Base-by-base conservation (phyloP, 2,329 filamentous ascomycete genomes). In the Incumbomyces lentus region DNA sequence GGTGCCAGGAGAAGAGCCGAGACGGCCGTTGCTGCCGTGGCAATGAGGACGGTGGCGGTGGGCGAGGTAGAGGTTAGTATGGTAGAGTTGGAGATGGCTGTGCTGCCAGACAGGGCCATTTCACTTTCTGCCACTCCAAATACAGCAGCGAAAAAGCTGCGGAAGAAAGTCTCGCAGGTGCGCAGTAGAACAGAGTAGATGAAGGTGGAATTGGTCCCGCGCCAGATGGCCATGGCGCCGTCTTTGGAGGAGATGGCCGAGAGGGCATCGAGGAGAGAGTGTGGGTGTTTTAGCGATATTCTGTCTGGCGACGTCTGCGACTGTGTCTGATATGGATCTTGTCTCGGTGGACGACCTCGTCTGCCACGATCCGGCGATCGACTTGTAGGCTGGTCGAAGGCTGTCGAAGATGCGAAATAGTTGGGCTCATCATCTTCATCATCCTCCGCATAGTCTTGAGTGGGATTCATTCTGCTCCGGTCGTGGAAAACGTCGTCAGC, bases 151-250 rank as follows among this genome's bases (percentile, higher is more conserved):
- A 96, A 73, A 44, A 95, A 75, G 58, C 87, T 92, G 58, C 88
- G 79, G 8, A 89, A 85, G 81, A 93, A 98, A 56, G 86, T 89
- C 63, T 96, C 92, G 26, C 95, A 70, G 6, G 93, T 82, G 10
- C 87, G 87, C 52, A 89, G 78, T 14, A 96, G 73, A 39, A 95
- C 78, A 0, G 82, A 85, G 67, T 96, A 95, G 41, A 96, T 73
- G 60, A 96, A 98, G 1, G 88, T 93, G 12, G 85, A 80, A 62
- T 96, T 96, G 32, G 88, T 86, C 7, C 83, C 76, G 64, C 95
- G 95, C 89, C 90, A 98, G 4, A 95, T 81, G 3, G 92, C 92
- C 74, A 88, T 89, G 0, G 82, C 82, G 31, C 88, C 86, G 62
- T 94, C 90, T 56, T 84, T 90, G 40, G 82, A 76, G 86, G 92